Evolutionary conservation across 306 rosid genomes (phyloP).

Genomic region (Notholithocarpus densiflorus): DNA sequence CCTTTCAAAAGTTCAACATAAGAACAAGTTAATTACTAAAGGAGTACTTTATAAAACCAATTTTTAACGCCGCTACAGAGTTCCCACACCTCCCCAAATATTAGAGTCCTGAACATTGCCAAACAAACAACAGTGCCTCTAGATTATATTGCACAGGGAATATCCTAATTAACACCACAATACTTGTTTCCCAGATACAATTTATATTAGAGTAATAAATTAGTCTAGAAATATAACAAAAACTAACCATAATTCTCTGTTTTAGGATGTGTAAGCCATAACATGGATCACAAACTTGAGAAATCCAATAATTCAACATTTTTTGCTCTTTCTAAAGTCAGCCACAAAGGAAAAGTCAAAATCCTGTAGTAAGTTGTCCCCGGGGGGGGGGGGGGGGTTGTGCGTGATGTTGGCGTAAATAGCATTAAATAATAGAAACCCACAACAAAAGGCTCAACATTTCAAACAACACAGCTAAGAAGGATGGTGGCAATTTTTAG

Average conservation of each 20-base stretch:
- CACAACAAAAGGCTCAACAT: neutral
- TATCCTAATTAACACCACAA: neutral
- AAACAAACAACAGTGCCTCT: neutral
- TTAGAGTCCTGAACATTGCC: neutral
- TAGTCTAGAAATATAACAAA: no score
- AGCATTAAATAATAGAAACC: neutral
- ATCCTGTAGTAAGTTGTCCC: no score
- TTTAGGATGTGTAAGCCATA: neutral
- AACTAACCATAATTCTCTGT: neutral
- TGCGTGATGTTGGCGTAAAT: neutral
- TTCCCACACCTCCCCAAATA: neutral
- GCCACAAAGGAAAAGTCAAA: no score
- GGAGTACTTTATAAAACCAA: neutral
- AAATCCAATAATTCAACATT: neutral
- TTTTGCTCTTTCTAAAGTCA: neutral
- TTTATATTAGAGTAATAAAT: no score
- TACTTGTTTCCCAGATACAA: no score
- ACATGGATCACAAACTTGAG: neutral
- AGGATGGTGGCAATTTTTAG: neutral
- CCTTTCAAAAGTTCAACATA: constrained; percentile 44
- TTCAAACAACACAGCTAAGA: neutral
- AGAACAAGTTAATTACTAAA: neutral
- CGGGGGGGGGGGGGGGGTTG: no score
- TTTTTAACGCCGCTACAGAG: neutral
- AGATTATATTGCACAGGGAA: neutral